A percentile compares a stretch with the other conserved stretches of the same genome.
These are phyloP conservation scores for Babesia bovis DNA, from an alignment of 169 alveolate species.

Conservation along the genomic window DNA sequence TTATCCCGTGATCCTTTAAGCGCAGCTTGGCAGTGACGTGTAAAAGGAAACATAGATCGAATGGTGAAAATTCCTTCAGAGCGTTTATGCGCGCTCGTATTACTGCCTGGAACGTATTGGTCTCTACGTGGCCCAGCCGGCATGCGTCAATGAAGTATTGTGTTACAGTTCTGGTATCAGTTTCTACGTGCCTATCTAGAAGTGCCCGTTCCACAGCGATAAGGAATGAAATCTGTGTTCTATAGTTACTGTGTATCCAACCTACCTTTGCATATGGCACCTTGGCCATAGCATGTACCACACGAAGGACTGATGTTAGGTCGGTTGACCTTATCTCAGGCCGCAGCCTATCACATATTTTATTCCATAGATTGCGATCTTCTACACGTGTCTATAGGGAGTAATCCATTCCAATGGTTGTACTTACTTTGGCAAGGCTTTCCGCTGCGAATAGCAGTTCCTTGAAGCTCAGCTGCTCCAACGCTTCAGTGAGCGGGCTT, in stretches of 20 bases:
- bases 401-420: no score
- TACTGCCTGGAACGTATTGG: constrained; percentile 56
- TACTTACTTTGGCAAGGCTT: constrained; percentile 55
- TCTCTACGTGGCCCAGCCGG: constrained; percentile 40
- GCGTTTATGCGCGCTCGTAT: constrained; percentile 9
- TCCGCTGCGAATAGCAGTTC: constrained; percentile 58
- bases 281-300: constrained; percentile 60
- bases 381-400: constrained; percentile 41
- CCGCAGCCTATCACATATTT: constrained; percentile 50
- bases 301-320: constrained; percentile 17
- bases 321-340: constrained; percentile 32
- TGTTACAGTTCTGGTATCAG: constrained; percentile 50
- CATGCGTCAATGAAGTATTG: constrained; percentile 57
- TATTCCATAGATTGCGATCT: constrained; percentile 54
- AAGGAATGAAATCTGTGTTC: constrained; percentile 39
- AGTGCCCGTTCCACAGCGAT: constrained; percentile 49
- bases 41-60: constrained; percentile 66
- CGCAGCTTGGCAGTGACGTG: constrained; percentile 57
- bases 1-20: constrained; percentile 28
- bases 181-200: constrained; percentile 16
- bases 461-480: constrained; percentile 36
- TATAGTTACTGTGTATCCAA: not conserved
- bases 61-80: constrained; percentile 35
- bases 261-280: constrained; percentile 61
- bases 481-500: constrained; percentile 18